These are phyloP conservation scores for Wickerhamiella occidentalis DNA, from an alignment of 805 yeast genomes.

Conservation along the genomic window DNA sequence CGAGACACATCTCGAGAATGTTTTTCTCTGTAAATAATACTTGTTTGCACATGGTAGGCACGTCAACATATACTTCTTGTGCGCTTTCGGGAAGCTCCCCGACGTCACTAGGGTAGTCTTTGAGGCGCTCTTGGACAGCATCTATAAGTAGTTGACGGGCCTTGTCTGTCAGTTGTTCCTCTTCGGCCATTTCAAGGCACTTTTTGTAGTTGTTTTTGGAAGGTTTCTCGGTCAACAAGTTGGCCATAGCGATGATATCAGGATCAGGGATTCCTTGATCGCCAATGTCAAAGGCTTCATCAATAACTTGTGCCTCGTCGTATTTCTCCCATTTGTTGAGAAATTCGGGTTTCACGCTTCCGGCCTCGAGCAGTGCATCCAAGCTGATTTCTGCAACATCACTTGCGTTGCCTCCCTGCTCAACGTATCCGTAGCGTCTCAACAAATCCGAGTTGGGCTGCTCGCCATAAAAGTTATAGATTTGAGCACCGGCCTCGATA, in stretches of 20 bases:
- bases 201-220: conserved; percentile 12
- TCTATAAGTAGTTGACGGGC: conserved; percentile 13
- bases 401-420: conserved; percentile 51
- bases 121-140: conserved; percentile 16
- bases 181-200: conserved; percentile 13
- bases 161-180: conserved; percentile 13
- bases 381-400: conserved; percentile 73
- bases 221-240: conserved; percentile 12
- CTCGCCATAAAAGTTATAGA: conserved; percentile 82
- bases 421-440: conserved; percentile 86
- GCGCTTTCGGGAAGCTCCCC: conserved; percentile 5
- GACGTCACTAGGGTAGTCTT: conserved; percentile 17
- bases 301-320: conserved; percentile 14
- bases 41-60: conserved; percentile 21
- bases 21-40: conserved; percentile 22
- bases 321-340: conserved; percentile 12
- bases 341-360: conserved; percentile 19
- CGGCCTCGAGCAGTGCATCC: conserved; percentile 31
- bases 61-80: conserved; percentile 11
- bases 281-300: conserved; percentile 12
- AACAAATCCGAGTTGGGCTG: conserved; percentile 83
- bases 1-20: conserved; percentile 20
- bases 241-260: conserved; percentile 15
- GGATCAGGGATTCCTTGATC: conserved; percentile 16
- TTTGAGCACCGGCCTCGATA: conserved; percentile 56